These are phyloP conservation scores for Bruguiera parviflora DNA, from an alignment of 345 rosid species.

Conservation along the genomic window DNA sequence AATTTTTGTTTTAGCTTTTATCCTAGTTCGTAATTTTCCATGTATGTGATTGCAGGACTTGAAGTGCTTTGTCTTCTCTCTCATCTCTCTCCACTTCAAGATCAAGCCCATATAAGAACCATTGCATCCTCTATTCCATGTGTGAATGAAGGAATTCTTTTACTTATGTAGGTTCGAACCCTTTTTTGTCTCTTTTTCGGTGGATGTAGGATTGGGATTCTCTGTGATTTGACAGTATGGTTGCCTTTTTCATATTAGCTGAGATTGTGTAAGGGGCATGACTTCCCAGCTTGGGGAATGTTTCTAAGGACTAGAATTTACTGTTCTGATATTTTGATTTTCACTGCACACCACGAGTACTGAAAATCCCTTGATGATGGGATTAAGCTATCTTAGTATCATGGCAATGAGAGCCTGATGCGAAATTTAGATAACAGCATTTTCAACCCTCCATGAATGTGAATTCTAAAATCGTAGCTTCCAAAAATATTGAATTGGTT, in stretches of 20 bases:
- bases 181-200: neutral
- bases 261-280: constrained; percentile 8
- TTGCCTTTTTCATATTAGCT: constrained; percentile 2
- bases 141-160: constrained; percentile 4
- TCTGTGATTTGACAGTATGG: neutral
- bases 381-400: too few relatives aligned
- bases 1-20: neutral
- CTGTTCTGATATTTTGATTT: neutral
- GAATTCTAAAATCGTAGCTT: too few relatives aligned
- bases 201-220: constrained; percentile 11
- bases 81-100: constrained; percentile 98
- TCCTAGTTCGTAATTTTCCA: constrained; percentile 18
- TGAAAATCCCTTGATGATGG: too few relatives aligned
- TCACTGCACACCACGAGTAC: too few relatives aligned
- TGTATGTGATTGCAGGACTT: constrained; percentile 74
- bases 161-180: neutral
- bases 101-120: constrained; percentile 81
- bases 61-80: constrained; percentile 98
- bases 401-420: too few relatives aligned
- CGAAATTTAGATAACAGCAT: too few relatives aligned
- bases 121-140: neutral
- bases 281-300: constrained; percentile 1
- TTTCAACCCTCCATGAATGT: too few relatives aligned
- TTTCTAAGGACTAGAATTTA: neutral
- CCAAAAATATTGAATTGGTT: too few relatives aligned